Base-by-base conservation (phyloP, 2,329 filamentous ascomycete species). In the Neurospora sp. region DNA sequence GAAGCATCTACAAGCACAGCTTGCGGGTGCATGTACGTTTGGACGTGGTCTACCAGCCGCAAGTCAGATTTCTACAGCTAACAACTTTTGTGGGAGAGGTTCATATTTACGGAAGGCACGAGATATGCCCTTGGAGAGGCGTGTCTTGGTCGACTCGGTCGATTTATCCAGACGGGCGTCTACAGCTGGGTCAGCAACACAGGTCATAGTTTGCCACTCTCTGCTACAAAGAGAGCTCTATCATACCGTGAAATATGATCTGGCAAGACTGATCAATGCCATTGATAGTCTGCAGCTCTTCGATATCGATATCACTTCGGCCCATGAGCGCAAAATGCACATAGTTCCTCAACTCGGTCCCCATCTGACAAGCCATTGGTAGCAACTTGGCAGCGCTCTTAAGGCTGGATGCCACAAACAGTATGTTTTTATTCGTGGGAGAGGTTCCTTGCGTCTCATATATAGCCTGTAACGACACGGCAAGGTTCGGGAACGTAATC, bases 341-440 rank as follows among this genome's bases (percentile, higher is more conserved):
- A 72, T 89, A 85, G 76, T 89, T 97, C 71, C 86, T 84, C 70
- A 86, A 84, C 79, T 89, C 85, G 28, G 79, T 79, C 7, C 89
- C 90, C 94, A 97, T 97, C 75, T 92, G 87, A 79, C 96, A 98
- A 6, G 94, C 93, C 77, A 97, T 83, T 0, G 93, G 93, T 39
- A 97, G 82, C 68, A 97, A 78, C 39, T 86, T 86, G 0, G 92
- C 86, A 17, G 89, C 88, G 77, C 92, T 96, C 78, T 87, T 87
- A 68, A 96, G 80, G 72, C 86, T 93, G 0, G 92, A 90, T 3
- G 91, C 89, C 4, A 90, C 90, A 77, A 97, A 97, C 3, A 97
- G 79, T 17, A 97, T 85, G 76, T 93, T 93, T 68, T 86, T 86
- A 76, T 91, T 92, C 43, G 80, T 77, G 39, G 77, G 72, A 68